Evolutionary conservation across 305 asterid genomes (phyloP).

Genomic region (Fraxinus platypoda): DNA sequence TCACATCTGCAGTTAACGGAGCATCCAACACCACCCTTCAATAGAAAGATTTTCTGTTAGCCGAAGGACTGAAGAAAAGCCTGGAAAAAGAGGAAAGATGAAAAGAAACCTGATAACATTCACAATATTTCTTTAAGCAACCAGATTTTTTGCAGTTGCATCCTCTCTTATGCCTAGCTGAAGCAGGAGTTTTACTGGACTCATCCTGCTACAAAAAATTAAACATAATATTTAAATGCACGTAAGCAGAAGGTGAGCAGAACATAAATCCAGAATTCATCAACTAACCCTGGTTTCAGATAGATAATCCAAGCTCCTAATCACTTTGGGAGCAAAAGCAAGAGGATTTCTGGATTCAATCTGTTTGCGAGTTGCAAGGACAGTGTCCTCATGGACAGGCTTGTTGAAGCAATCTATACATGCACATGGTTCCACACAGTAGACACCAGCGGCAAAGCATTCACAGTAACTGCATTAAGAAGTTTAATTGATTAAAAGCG

Average conservation of each 20-base stretch:
- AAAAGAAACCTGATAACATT: conserved; percentile 90
- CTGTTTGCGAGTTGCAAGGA: conserved; percentile 90
- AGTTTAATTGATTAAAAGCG: conserved; percentile 1
- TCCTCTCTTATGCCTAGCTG: conserved; percentile 98
- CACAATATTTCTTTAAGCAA: conserved; percentile 95
- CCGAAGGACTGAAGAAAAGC: conserved; percentile 11
- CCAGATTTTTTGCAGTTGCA: conserved; percentile 99
- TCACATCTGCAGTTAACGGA: conserved; percentile 95
- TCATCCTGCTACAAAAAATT: conserved; percentile 50
- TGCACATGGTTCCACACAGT: conserved; percentile 95
- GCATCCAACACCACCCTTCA: conserved; percentile 95
- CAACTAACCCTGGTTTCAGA: conserved; percentile 58
- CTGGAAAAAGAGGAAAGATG: background rate
- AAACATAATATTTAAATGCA: background rate
- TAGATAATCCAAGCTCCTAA: conserved; percentile 53
- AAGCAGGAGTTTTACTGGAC: conserved; percentile 88
- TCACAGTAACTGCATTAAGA: conserved; percentile 80
- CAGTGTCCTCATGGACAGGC: conserved; percentile 89
- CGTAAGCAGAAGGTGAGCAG: background rate
- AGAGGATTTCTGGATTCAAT: conserved; percentile 97
- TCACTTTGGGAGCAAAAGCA: conserved; percentile 98
- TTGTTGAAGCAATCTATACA: conserved; percentile 94
- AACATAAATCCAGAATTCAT: background rate
- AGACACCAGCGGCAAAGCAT: conserved; percentile 98
- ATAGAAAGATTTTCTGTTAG: conserved; percentile 30